Evolutionary conservation across 495 filamentous ascomycete genomes (phyloP).

Genomic region (Viridothelium virens): DNA sequence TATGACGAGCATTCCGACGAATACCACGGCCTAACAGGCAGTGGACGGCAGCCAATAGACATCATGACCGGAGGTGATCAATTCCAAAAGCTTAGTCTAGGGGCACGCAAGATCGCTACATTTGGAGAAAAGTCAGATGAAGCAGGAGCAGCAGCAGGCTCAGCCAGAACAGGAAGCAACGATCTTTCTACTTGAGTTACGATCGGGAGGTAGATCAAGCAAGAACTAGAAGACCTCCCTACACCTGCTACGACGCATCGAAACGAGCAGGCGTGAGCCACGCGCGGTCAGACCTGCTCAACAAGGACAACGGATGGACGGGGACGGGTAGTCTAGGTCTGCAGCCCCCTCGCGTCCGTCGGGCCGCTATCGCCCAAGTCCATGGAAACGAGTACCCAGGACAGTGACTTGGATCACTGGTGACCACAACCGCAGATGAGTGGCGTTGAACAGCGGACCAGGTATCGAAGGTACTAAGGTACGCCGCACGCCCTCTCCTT

Average conservation of each 20-base stretch:
- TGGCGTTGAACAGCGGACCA: not conserved
- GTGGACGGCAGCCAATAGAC: not conserved
- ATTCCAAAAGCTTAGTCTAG: not conserved
- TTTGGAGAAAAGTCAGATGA: not conserved
- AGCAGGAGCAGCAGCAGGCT: not conserved
- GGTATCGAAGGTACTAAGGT: too few relatives aligned
- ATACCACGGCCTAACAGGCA: not conserved
- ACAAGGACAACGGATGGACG: not conserved
- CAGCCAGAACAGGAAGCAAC: not conserved
- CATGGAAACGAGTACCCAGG: slow-evolving; percentile 11
- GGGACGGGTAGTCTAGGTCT: too few relatives aligned
- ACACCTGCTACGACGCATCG: not conserved
- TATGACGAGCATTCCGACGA: not conserved
- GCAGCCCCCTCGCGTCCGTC: not conserved
- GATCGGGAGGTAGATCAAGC: not conserved
- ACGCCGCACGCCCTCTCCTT: not conserved
- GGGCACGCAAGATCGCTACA: not conserved
- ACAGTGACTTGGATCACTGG: not conserved
- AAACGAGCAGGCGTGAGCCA: slow-evolving; percentile 4
- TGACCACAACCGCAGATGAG: not conserved
- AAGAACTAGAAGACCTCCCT: too few relatives aligned
- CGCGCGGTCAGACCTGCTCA: not conserved
- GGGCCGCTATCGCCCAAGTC: slow-evolving; percentile 6
- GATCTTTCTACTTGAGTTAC: not conserved
- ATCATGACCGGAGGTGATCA: not conserved